Evolutionary conservation across 2,329 filamentous ascomycete genomes (phyloP).

Genomic region (Verticillium klebahnii): DNA sequence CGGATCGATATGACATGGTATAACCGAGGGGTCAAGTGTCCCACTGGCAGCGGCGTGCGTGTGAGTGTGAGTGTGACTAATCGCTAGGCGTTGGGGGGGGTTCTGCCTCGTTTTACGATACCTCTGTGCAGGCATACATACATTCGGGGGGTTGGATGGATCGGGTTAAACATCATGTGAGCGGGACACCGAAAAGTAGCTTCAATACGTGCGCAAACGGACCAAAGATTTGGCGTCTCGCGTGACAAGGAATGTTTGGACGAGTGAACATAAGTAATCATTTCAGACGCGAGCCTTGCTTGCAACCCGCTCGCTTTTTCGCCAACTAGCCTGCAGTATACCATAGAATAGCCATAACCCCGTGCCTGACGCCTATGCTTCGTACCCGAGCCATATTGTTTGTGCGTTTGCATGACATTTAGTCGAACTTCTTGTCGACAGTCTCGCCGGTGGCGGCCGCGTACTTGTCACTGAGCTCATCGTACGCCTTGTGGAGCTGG

Average conservation of each 20-base stretch:
- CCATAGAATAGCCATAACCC: not conserved
- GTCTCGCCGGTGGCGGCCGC: constrained; percentile 43
- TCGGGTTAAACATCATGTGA: no score
- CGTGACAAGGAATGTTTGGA: not conserved
- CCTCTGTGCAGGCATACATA: no score
- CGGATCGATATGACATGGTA: constrained; percentile 28
- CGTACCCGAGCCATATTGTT: not conserved
- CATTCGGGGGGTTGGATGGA: no score
- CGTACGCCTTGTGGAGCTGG: constrained; percentile 79
- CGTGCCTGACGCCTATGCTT: not conserved
- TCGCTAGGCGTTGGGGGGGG: not conserved
- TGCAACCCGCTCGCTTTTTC: not conserved
- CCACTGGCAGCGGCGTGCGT: no score
- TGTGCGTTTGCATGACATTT: constrained; percentile 14
- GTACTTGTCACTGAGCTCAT: constrained; percentile 79
- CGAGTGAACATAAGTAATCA: not conserved
- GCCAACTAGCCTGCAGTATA: not conserved
- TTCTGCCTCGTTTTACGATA: no score
- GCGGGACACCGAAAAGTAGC: not conserved
- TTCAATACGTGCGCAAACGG: not conserved
- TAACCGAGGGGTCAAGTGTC: not conserved
- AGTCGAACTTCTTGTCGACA: constrained; percentile 56
- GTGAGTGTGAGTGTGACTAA: not conserved
- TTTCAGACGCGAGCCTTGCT: not conserved
- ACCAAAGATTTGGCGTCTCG: no score